Base-by-base conservation (phyloP, 2,329 filamentous ascomycete species). In the Elsinoe perseae region DNA sequence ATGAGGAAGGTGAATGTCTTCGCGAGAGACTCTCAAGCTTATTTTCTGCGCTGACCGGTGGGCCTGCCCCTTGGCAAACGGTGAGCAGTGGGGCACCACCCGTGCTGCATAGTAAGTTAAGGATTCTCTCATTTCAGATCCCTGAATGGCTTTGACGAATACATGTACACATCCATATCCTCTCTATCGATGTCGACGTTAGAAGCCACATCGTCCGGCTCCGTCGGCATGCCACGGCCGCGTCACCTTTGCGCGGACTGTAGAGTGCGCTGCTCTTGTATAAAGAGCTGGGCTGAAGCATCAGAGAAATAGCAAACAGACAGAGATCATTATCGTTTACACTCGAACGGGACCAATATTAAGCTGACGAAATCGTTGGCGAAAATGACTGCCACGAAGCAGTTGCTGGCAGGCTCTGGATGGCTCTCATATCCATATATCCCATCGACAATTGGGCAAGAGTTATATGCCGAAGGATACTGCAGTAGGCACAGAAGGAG, bases 251-350 rank as follows among this genome's bases (percentile, higher is more conserved):
- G 10, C 32, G 32, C 32, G 32, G 32, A 36, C 32, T 36, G 32
- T 36, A 36, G 28, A 30, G 12, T 12, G 28, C 12, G 5, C 28
- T 5, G 28, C 28, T 12, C 28, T 30, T 30, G 28, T 12, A 30
- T 12, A 30, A 30, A 30, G 28, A 30, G 28, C 28, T 30, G 28
- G 28, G 12, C 28, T 12, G 28, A 30, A 30, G 28, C 12, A 30
- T 5, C 27, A 34, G 18, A 20, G 46, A 25, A 9, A 34, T 32
- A 14, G 44, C 44, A 10, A 28, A 16, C 25, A 50, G n/a, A 38
- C 4, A 28, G 38, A 38, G 48, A 52, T 20, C 48, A 52, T 38
- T 12, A 52, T 36, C 48, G 34, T 52, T 28, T 36, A 52, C 8
- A 52, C 48, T n/a, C 48, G n/a, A 52, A n/a, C 12, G 36, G 38